These are phyloP conservation scores for Cryptococcus sp. DNA, from an alignment of 1,284 basidiomycete genomes.

Conservation along the genomic window DNA sequence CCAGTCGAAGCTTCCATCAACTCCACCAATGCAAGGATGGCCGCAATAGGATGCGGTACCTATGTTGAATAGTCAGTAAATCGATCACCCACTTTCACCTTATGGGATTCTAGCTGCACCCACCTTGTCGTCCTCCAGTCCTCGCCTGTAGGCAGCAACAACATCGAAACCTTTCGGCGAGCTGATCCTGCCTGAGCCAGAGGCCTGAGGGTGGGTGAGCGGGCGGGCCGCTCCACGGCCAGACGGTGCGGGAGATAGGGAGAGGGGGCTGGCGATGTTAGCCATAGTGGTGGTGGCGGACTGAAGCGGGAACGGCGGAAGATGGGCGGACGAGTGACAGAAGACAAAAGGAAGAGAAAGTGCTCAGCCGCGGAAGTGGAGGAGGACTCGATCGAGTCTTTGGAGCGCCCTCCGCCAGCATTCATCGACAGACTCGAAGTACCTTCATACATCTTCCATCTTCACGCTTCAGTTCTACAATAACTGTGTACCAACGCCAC, in stretches of 20 bases:
- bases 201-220: background rate
- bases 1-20: constrained; percentile 49
- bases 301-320: background rate
- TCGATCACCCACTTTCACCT: no score
- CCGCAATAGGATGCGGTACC: constrained; percentile 50
- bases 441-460: no score
- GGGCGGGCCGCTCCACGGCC: constrained; percentile 4
- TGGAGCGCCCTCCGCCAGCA: background rate
- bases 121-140: constrained; percentile 45
- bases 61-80: no score
- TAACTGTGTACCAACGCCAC: background rate
- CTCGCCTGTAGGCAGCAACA: constrained; percentile 41
- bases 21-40: constrained; percentile 49
- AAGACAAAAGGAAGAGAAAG: constrained; percentile 3
- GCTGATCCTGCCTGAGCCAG: background rate
- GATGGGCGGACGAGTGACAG: background rate
- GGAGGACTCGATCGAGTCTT: background rate
- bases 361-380: constrained; percentile 1
- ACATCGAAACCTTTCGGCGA: constrained; percentile 40
- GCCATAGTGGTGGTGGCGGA: constrained; percentile 1
- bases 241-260: constrained; percentile 14
- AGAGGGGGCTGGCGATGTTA: constrained; percentile 13
- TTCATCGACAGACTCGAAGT: background rate
- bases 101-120: constrained; percentile 4
- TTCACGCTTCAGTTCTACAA: no score